Base-by-base conservation (phyloP, 495 filamentous ascomycete species). In the Lasiosphaeria hispida region DNA sequence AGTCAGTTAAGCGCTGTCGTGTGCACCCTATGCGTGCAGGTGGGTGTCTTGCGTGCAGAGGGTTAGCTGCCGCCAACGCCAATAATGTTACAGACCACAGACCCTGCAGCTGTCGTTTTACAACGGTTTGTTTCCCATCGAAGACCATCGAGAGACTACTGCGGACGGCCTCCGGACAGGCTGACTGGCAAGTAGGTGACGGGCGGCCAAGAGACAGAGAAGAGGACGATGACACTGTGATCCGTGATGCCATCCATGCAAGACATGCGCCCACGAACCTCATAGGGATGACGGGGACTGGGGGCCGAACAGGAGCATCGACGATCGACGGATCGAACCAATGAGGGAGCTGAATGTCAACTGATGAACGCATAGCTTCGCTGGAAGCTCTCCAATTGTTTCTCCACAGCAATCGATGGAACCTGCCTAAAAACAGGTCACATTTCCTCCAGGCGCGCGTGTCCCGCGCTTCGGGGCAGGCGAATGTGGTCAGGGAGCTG, bases 1-100 rank as follows among this genome's bases (percentile, higher is more conserved):
- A 23, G 50, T 34, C 9, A 19, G 7, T 19, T 61, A 62, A 62
- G 63, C 60, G 58, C 58, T 49, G 44, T 61, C 45, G 58, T 45
- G 53, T 56, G 55, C 61, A 60, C 53, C 33, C 38, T n/a, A 51
- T 36, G 49, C 49, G n/a, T 63, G 53, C 57, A 53, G 48, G 39
- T n/a, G 33, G 35, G 33, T n/a, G 43, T 43, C 34, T 34, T 40
- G 37, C 10, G 44, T 49, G 44, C 45, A 44, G 41, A 15, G 45
- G 59, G 59, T 47, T 45, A 23, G 56, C 44, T 19, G 41, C 19
- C 19, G 51, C 38, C 30, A 38, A 56, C n/a, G 45, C 56, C 48
- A 54, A 49, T 58, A 38, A 53, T 61, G 59, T 53, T 36, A 50
- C 35, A 23, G 14, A 14, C 38, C 50, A 39, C 52, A 50, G 52